Evolutionary conservation across 192 early-diverging fungal species (phyloP).

Genomic region (Coemansia sp.): DNA sequence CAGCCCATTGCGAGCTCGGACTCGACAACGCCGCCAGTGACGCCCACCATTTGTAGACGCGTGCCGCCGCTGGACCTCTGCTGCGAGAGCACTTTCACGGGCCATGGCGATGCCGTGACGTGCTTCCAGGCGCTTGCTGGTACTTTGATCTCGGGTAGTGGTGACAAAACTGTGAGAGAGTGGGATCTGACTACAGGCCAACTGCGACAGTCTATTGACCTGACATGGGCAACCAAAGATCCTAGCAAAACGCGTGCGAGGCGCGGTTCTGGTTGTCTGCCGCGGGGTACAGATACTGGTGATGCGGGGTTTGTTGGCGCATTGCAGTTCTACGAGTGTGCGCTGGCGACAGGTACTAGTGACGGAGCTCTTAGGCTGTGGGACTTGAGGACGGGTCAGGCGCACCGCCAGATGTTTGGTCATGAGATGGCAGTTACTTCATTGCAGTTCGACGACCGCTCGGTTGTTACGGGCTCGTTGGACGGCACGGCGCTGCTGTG

Average conservation of each 20-base stretch:
- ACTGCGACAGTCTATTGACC: conserved; percentile 67
- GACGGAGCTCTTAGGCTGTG: conserved; percentile 79
- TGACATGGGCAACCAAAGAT: conserved; percentile 65
- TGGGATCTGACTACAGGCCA: conserved; percentile 76
- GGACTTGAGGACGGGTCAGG: conserved; percentile 76
- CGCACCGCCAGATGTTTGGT: conserved; percentile 70
- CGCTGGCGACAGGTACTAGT: conserved; percentile 71
- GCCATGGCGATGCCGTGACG: conserved; percentile 43
- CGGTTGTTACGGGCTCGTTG: conserved; percentile 71
- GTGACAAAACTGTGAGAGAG: conserved; percentile 75
- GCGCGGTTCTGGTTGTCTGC: neutral
- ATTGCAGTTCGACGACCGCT: conserved; percentile 69
- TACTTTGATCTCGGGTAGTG: conserved; percentile 65
- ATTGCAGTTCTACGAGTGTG: conserved; percentile 74
- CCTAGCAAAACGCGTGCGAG: neutral
- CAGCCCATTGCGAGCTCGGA: conserved; percentile 43
- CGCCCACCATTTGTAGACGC: conserved; percentile 38
- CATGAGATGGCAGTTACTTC: conserved; percentile 66
- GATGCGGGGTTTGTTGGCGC: conserved; percentile 67
- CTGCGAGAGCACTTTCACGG: conserved; percentile 40
- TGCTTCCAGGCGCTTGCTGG: conserved; percentile 43
- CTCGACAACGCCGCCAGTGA: conserved; percentile 52
- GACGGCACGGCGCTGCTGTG: conserved; percentile 72
- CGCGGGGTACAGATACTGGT: conserved; percentile 34
- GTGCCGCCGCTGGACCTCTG: conserved; percentile 58